Percentiles rank a stretch among this genome's conserved stretches.
Evolutionary conservation across 2,329 filamentous ascomycete species (phyloP).

Genomic region (Nannizzia gypsea): DNA sequence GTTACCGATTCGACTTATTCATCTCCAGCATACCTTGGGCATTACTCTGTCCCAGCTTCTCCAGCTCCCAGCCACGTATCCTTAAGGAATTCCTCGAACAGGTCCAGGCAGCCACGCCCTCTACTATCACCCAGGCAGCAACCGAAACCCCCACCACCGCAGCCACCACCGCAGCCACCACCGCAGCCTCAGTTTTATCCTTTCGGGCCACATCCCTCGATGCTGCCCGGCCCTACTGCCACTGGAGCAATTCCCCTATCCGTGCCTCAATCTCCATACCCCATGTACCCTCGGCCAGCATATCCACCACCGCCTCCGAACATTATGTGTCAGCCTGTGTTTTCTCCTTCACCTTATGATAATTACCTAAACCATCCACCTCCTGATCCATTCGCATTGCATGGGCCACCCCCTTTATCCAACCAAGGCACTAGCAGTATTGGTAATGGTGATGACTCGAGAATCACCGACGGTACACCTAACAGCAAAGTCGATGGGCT

Average conservation of each 20-base stretch:
- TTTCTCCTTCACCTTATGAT: constrained; percentile 16
- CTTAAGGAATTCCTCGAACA: constrained; percentile 18
- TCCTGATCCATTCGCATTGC: constrained; percentile 11
- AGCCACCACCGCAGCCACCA: constrained; percentile 27
- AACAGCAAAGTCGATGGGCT: not conserved
- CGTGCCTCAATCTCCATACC: constrained; percentile 11
- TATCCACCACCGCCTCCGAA: constrained; percentile 15
- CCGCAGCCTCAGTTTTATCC: constrained; percentile 25
- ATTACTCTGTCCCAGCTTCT: constrained; percentile 24
- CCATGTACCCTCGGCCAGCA: constrained; percentile 10
- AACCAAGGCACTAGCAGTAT: constrained; percentile 6
- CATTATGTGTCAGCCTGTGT: constrained; percentile 18
- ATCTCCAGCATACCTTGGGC: constrained; percentile 20
- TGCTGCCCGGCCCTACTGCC: constrained; percentile 27
- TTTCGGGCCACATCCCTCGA: constrained; percentile 25
- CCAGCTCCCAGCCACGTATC: not conserved
- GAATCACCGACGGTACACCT: not conserved
- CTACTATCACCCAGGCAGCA: constrained; percentile 21
- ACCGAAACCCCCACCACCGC: constrained; percentile 26
- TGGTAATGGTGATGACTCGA: constrained; percentile 10
- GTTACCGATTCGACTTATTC: constrained; percentile 36
- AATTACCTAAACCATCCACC: constrained; percentile 11
- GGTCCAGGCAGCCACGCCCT: constrained; percentile 30
- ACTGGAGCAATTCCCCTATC: constrained; percentile 13
- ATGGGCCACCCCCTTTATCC: constrained; percentile 13